A percentile compares a stretch with the other conserved stretches of the same genome.
phyloP scores from a whole-genome alignment of 2,329 filamentous ascomycete species.

The Colletotrichum orchidophilum region DNA sequence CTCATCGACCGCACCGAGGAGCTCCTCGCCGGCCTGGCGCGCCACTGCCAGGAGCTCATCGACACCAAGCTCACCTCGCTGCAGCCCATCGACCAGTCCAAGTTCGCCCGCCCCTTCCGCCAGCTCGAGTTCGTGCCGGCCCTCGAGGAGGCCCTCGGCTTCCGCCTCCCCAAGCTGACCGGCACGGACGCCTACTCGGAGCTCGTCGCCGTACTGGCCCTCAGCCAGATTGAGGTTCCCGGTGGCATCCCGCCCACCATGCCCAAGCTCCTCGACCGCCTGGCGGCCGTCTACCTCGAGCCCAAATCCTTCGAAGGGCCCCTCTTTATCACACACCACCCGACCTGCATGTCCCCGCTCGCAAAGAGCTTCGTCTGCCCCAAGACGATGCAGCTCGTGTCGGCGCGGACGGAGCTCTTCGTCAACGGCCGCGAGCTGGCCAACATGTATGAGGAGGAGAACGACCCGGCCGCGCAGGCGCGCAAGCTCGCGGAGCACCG shows the following conservation, averaged over 20 bases:
- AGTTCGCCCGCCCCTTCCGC: conserved; percentile 66
- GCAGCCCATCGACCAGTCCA: conserved; percentile 56
- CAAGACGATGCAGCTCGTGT: conserved; percentile 74
- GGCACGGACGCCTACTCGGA: conserved; percentile 64
- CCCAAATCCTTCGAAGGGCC: conserved; percentile 73
- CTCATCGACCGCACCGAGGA: conserved; percentile 81
- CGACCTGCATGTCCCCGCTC: conserved; percentile 89
- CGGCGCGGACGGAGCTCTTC: conserved; percentile 87
- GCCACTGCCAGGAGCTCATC: conserved; percentile 58
- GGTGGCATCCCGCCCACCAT: conserved; percentile 66
- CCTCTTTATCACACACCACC: conserved; percentile 89
- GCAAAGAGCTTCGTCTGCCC: conserved; percentile 85
- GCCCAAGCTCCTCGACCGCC: conserved; percentile 79
- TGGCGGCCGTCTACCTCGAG: conserved; percentile 82
- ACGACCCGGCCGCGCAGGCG: conserved; percentile 86
- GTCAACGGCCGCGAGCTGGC: conserved; percentile 83
- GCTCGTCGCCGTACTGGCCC: conserved; percentile 61
- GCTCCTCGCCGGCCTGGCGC: conserved; percentile 69
- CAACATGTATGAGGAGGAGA: conserved; percentile 99
- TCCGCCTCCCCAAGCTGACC: conserved; percentile 71
- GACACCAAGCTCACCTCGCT: conserved; percentile 55
- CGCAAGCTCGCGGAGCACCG: conserved; percentile 77
- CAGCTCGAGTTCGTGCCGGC: conserved; percentile 84
- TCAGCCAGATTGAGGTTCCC: conserved; percentile 72
- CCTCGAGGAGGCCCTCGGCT: conserved; percentile 74